These are phyloP conservation scores for Secale cereale DNA, from an alignment of 176 grass and related monocot species.

Conservation along the genomic window DNA sequence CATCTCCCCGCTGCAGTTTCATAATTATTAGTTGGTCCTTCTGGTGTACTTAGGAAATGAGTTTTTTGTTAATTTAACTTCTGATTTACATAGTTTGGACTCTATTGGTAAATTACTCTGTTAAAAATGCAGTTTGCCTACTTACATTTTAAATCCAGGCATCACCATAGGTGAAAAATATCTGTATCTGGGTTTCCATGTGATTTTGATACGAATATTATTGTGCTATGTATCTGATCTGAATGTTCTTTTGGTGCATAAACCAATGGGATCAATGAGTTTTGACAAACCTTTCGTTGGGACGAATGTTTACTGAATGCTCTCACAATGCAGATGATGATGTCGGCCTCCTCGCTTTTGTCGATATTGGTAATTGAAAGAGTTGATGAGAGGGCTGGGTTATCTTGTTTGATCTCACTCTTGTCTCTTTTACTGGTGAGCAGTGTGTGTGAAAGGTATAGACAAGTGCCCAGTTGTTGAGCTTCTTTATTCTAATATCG, in stretches of 20 bases:
- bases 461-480: slow-evolving; percentile 9
- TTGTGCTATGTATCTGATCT: neutral
- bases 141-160: neutral
- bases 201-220: neutral
- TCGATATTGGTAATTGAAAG: slow-evolving; percentile 94
- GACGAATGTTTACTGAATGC: slow-evolving; percentile 31
- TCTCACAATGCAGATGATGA: slow-evolving; percentile 77
- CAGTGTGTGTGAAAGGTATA: slow-evolving; percentile 88
- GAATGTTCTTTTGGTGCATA: slow-evolving; percentile 6
- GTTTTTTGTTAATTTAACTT: neutral
- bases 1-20: slow-evolving; percentile 7
- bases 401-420: slow-evolving; percentile 79
- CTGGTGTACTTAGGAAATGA: neutral
- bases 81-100: neutral
- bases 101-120: neutral
- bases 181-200: neutral
- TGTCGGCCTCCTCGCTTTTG: slow-evolving; percentile 82
- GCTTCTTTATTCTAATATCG: neutral
- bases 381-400: slow-evolving; percentile 68
- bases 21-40: neutral
- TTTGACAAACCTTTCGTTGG: neutral
- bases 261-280: neutral
- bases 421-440: slow-evolving; percentile 65
- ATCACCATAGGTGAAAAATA: neutral
- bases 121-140: neutral